A percentile compares a stretch with the other conserved stretches of the same genome.
These are phyloP conservation scores for Zizania palustris DNA, from an alignment of 202 grass and related monocot genomes.

Conservation along the genomic window DNA sequence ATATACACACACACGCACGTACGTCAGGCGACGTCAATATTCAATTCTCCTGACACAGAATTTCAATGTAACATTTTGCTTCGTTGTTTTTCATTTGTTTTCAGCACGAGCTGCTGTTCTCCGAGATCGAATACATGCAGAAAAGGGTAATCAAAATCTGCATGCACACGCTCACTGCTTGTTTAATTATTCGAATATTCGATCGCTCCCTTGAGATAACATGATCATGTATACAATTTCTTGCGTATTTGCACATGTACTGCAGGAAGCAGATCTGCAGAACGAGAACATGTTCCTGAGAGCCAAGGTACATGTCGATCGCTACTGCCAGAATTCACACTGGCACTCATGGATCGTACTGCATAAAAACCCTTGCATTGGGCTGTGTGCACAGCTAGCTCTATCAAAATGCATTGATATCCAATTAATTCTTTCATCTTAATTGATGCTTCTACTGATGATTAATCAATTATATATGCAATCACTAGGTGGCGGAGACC, in stretches of 20 bases:
- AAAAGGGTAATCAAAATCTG: conserved; percentile 55
- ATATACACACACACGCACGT: no score
- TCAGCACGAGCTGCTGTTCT: conserved; percentile 72
- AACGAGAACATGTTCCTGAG: conserved; percentile 68
- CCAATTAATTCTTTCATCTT: not conserved
- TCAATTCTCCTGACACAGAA: not conserved
- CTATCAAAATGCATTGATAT: no score
- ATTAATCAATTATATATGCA: not conserved
- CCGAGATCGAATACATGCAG: conserved; percentile 66
- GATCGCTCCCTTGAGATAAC: not conserved
- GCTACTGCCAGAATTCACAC: not conserved
- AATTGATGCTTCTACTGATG: not conserved
- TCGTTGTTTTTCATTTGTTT: not conserved
- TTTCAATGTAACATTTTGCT: not conserved
- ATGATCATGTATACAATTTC: not conserved
- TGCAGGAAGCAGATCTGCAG: conserved; percentile 70
- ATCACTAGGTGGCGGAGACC: conserved; percentile 56
- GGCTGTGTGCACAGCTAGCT: no score
- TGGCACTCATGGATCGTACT: not conserved
- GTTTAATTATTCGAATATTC: not conserved
- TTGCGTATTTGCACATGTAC: not conserved
- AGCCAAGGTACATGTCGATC: conserved; percentile 67
- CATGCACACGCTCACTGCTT: not conserved
- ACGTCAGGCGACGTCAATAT: no score
- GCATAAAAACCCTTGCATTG: not conserved